Percentiles rank a stretch among this genome's conserved stretches.
Evolutionary conservation across 108 stramenopile species (phyloP).

Genomic region (Cyclotella kingstonii): DNA sequence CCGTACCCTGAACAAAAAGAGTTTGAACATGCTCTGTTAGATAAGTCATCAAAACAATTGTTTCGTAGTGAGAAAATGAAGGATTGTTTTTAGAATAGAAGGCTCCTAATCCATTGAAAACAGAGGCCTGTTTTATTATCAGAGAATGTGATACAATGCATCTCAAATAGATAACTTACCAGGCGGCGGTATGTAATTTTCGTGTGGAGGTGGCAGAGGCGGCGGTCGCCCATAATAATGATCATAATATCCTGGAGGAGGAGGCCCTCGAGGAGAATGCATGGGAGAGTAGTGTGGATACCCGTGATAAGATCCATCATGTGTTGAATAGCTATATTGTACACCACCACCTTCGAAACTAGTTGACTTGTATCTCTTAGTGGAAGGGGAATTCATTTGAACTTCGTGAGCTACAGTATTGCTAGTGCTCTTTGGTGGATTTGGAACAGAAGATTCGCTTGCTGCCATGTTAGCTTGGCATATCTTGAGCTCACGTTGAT

Average conservation of each 20-base stretch:
- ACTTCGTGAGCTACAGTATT: background rate
- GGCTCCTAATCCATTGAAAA: too few species aligned
- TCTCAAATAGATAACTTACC: background rate
- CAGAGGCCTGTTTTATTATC: background rate
- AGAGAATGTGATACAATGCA: background rate
- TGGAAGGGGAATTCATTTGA: background rate
- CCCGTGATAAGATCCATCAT: too few species aligned
- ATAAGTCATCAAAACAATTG: too few species aligned
- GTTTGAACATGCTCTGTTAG: too few species aligned
- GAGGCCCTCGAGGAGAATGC: constrained; percentile 2
- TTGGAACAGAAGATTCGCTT: background rate
- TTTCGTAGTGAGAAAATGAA: background rate
- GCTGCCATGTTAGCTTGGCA: constrained; percentile 14
- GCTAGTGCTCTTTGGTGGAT: background rate
- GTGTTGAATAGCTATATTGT: too few species aligned
- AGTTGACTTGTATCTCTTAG: background rate
- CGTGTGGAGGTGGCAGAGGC: constrained; percentile 1
- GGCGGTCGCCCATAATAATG: constrained; percentile 7
- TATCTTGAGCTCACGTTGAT: constrained; percentile 23
- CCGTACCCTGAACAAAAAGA: constrained; percentile 14
- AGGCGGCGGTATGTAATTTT: background rate
- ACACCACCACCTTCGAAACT: background rate
- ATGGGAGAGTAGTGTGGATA: background rate
- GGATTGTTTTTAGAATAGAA: too few species aligned
- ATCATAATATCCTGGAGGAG: constrained; percentile 18